A percentile compares a stretch with the other conserved stretches of the same genome.
phyloP scores from a whole-genome alignment of 805 yeast genomes.

The Blastobotrys terrestris region DNA sequence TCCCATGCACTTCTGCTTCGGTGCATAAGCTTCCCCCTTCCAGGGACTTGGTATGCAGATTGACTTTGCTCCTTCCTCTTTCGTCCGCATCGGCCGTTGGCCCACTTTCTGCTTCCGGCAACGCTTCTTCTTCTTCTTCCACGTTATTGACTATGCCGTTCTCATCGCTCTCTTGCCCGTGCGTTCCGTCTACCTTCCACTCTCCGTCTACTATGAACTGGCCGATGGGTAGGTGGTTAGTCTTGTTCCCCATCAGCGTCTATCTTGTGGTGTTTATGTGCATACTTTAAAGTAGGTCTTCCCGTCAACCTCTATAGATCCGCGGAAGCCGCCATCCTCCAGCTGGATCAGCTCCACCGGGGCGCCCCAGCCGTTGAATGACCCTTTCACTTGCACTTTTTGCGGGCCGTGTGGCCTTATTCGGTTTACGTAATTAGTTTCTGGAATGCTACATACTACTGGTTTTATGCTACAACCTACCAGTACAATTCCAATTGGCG shows the following conservation, averaged over 20 bases:
- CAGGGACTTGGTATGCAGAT: not conserved
- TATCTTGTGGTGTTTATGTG: not conserved
- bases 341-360: not conserved
- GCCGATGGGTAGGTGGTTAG: too few species aligned
- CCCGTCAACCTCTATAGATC: not conserved
- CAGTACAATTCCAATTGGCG: not conserved
- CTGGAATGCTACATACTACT: too few species aligned
- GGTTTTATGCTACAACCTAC: too few species aligned
- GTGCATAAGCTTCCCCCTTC: not conserved
- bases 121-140: too few species aligned
- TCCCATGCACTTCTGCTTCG: not conserved
- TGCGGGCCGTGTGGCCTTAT: not conserved
- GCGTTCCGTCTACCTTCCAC: not conserved
- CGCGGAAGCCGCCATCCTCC: not conserved
- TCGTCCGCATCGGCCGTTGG: not conserved
- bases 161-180: not conserved
- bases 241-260: too few species aligned
- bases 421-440: too few species aligned
- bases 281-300: not conserved
- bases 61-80: not conserved
- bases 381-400: not conserved
- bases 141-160: not conserved
- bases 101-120: not conserved
- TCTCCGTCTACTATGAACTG: not conserved
- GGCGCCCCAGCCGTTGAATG: not conserved